Evolutionary conservation across 2,329 filamentous ascomycete species (phyloP), one percentile per base, ranked within the genome.

Genomic region (Leptographium lundbergii): DNA sequence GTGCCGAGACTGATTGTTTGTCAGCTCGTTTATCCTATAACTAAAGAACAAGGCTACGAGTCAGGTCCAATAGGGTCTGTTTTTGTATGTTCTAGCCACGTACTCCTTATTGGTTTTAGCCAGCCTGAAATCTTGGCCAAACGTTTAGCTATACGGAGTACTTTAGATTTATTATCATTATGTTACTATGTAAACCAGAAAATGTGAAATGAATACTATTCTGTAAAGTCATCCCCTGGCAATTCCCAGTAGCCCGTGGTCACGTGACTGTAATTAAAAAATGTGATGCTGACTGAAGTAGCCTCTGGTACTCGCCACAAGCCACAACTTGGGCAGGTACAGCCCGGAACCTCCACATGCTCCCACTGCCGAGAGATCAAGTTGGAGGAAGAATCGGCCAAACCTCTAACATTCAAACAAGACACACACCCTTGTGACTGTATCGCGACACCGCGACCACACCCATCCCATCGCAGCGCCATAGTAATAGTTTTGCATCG

Each of bases 261-360:
- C 57, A 59, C 57, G 57, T 59, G 57, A 47, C 32, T 11, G 10
- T 14, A 24, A 10, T n/a, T 36, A 19, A 36, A 57, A 32, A 34
- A 32, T 6, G 24, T 6, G 3, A 17, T n/a, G n/a, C n/a, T n/a
- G n/a, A 39, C 29, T 36, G 32, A 64, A 36, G 64, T 64, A 59
- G n/a, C 57, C 42, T 10, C 19, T 54, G 54, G 65, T 66, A 66
- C 62, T 59, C 51, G 34, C 55, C 57, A 58, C 62, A 60, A 56
- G 60, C 58, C 52, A 59, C 58, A 59, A 48, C 45, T 50, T 42
- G 10, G 25, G 56, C 60, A 60, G 61, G 62, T 65, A 66, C 65
- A 54, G 24, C 56, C 50, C 55, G 61, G 54, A 57, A 66, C 65
- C 58, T 64, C 57, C 60, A 61, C 57, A 54, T 61, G 25, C 59